Percentiles rank a stretch among this genome's conserved stretches.
Evolutionary conservation across 1,284 basidiomycete species (phyloP).

Genomic region (Neolentinus lepideus): DNA sequence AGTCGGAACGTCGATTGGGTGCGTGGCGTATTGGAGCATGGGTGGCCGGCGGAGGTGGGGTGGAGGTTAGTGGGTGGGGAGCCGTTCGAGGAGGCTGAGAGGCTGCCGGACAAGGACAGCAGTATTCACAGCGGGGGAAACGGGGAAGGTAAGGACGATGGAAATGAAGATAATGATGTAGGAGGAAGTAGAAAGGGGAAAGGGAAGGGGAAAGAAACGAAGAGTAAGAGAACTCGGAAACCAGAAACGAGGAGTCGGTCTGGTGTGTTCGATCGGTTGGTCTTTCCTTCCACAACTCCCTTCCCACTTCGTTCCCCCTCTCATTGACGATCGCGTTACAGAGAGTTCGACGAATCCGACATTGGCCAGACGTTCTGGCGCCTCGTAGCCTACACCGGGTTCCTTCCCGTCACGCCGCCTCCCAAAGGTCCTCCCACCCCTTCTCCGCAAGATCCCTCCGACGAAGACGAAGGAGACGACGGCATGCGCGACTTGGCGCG

Average conservation of each 20-base stretch:
- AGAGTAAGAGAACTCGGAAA: neutral
- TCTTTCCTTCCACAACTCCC: neutral
- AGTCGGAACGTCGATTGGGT: neutral
- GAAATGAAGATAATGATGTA: neutral
- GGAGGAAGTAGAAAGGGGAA: neutral
- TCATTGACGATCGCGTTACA: neutral
- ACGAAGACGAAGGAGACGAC: neutral
- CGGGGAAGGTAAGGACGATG: neutral
- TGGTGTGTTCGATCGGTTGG: neutral
- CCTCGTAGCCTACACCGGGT: conserved; percentile 1
- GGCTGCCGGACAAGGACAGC: neutral
- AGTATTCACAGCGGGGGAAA: neutral
- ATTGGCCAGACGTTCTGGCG: neutral
- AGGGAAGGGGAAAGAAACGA: neutral
- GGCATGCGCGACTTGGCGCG: neutral
- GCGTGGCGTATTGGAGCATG: neutral
- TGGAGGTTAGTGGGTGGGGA: neutral
- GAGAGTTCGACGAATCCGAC: neutral
- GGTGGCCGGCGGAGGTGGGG: neutral
- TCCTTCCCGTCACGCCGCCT: neutral
- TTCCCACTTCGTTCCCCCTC: neutral
- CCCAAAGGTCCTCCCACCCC: neutral
- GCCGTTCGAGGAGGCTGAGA: neutral
- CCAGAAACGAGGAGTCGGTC: neutral
- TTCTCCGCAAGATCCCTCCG: neutral